Evolutionary conservation across 2,329 filamentous ascomycete species (phyloP).

Genomic region (Verticillium zaregamsianum): DNA sequence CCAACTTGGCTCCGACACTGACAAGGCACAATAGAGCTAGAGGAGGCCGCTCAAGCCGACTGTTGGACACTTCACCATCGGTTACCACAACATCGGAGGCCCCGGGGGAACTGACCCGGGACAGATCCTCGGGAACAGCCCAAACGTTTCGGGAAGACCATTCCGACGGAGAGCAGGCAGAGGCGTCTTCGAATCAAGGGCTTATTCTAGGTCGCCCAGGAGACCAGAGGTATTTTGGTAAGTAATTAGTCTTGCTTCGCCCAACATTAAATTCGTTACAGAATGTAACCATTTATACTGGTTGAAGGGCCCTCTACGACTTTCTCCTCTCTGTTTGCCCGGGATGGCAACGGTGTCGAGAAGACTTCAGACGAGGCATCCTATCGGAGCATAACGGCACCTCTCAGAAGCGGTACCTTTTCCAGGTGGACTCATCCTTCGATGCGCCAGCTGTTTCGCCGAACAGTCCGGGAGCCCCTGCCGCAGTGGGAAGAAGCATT

Average conservation of each 20-base stretch:
- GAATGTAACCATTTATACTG: not conserved
- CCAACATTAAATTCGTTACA: not conserved
- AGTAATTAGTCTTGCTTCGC: not conserved
- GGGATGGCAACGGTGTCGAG: not conserved
- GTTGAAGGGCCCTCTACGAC: not conserved
- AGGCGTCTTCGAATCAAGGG: not conserved
- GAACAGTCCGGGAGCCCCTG: not conserved
- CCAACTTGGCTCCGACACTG: not conserved
- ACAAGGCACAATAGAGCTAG: not conserved
- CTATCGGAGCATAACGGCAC: not conserved
- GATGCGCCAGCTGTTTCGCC: not conserved
- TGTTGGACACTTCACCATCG: no score
- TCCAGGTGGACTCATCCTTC: conserved; percentile 3
- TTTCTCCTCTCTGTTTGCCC: not conserved
- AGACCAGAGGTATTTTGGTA: not conserved
- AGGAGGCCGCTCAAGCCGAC: no score
- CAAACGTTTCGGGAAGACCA: not conserved
- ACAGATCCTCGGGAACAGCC: no score
- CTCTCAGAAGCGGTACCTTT: not conserved
- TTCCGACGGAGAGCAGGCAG: not conserved
- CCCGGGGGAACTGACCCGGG: no score
- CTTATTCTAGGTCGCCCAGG: not conserved
- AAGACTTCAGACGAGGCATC: not conserved
- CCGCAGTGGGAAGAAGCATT: not conserved
- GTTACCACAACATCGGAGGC: no score